Percentiles rank a stretch among this genome's conserved stretches.
phyloP scores from a whole-genome alignment of 2,329 filamentous ascomycete species.

The Penicillium sp. region DNA sequence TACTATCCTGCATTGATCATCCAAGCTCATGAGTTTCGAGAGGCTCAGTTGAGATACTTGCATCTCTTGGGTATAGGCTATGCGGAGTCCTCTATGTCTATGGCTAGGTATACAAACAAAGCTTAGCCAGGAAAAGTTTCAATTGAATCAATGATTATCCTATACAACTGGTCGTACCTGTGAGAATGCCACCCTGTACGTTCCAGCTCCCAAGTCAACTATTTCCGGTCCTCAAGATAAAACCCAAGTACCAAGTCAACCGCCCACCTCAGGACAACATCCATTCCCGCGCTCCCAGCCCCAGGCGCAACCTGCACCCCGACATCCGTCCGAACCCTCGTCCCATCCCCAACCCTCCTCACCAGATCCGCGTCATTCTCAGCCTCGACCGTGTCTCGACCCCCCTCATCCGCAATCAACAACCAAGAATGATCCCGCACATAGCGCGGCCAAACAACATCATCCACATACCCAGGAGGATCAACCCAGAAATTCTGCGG shows the following conservation, averaged over 20 bases:
- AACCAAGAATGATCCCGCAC: slow-evolving; percentile 78
- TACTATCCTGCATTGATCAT: neutral
- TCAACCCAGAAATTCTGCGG: slow-evolving; percentile 88
- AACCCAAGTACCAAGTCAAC: slow-evolving; percentile 60
- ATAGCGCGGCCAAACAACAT: slow-evolving; percentile 96
- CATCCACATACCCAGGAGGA: slow-evolving; percentile 89
- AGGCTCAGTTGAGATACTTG: too few species aligned
- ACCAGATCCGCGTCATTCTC: slow-evolving; percentile 27
- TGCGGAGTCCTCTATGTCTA: too few species aligned
- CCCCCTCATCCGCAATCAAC: slow-evolving; percentile 69
- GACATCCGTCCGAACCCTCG: slow-evolving; percentile 47
- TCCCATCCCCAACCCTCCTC: slow-evolving; percentile 34
- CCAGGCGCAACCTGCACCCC: slow-evolving; percentile 50
- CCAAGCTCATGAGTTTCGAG: too few species aligned
- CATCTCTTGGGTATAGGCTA: too few species aligned
- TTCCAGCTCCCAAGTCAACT: neutral
- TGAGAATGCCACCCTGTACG: too few species aligned
- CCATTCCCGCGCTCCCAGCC: slow-evolving; percentile 60
- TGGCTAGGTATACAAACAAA: too few species aligned
- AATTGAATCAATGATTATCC: too few species aligned
- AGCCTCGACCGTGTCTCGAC: slow-evolving; percentile 44
- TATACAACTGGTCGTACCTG: too few species aligned
- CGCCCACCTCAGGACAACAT: slow-evolving; percentile 66
- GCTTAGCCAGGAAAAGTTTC: too few species aligned
- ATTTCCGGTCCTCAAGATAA: slow-evolving; percentile 8